Percentiles rank a stretch among this genome's conserved stretches.
These are phyloP conservation scores for Leptographium radiaticola DNA, from an alignment of 2,329 filamentous ascomycete species.

Conservation along the genomic window DNA sequence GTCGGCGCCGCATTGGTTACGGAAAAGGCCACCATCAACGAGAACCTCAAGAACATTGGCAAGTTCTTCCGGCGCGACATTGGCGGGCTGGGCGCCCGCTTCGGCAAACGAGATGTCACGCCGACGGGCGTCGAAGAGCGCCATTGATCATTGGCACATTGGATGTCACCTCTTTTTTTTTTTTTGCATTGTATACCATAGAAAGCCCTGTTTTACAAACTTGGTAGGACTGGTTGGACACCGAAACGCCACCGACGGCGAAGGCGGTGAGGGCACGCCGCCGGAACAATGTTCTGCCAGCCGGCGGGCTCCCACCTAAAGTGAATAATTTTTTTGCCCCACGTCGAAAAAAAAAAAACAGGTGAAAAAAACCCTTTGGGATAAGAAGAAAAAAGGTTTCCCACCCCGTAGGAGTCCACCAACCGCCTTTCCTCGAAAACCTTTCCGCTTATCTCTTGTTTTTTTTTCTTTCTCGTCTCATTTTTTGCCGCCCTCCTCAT, in stretches of 20 bases:
- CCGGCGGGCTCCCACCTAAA: neutral
- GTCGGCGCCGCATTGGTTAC: constrained; percentile 1
- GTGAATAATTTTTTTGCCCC: constrained; percentile 8
- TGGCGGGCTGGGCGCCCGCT: constrained; percentile 59
- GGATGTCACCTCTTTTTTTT: neutral
- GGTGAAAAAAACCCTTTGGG: constrained; percentile 7
- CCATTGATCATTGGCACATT: neutral
- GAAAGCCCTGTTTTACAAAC: neutral
- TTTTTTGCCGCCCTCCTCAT: neutral
- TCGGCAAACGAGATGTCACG: constrained; percentile 47
- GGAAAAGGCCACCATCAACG: constrained; percentile 65
- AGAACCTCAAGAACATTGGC: constrained; percentile 88
- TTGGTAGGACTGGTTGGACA: neutral
- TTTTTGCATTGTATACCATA: neutral
- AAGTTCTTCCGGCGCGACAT: constrained; percentile 92
- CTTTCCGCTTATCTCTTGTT: neutral
- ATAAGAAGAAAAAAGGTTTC: constrained; percentile 8
- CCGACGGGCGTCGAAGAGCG: constrained; percentile 15
- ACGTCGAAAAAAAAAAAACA: constrained; percentile 8
- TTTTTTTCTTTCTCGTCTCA: constrained; percentile 1
- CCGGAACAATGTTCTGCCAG: constrained; percentile 9
- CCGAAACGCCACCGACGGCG: no score
- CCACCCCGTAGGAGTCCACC: neutral
- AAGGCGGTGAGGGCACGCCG: neutral
- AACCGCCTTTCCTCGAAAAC: constrained; percentile 3